Evolutionary conservation across 306 rosid genomes (phyloP).

Genomic region (Lablab purpureus): DNA sequence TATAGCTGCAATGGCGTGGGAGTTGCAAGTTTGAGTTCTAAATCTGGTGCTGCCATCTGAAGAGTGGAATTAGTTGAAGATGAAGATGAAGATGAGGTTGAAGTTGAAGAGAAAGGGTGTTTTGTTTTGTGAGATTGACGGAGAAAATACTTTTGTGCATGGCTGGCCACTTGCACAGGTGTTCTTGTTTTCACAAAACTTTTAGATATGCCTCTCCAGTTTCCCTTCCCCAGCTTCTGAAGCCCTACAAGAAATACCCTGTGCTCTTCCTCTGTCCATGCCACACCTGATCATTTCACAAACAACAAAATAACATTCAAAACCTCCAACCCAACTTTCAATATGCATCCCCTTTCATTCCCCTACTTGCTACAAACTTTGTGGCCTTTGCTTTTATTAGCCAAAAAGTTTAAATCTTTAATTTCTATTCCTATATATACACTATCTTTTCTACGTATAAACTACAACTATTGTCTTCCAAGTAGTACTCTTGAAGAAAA

Average conservation of each 20-base stretch:
- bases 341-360: neutral
- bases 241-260: slow-evolving; percentile 73
- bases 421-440: neutral
- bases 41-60: slow-evolving; percentile 49
- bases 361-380: neutral
- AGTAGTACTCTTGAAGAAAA: no score
- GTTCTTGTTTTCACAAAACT: slow-evolving; percentile 83
- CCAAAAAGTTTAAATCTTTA: neutral
- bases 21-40: slow-evolving; percentile 80
- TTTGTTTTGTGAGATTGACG: slow-evolving; percentile 61
- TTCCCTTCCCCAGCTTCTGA: slow-evolving; percentile 83
- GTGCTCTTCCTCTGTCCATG: slow-evolving; percentile 95
- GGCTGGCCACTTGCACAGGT: slow-evolving; percentile 93
- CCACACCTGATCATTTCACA: slow-evolving; percentile 58
- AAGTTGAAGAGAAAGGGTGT: slow-evolving; percentile 41
- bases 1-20: slow-evolving; percentile 52
- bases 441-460: no score
- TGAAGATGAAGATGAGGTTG: neutral
- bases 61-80: slow-evolving; percentile 27
- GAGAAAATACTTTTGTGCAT: slow-evolving; percentile 87
- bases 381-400: neutral
- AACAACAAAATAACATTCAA: no score
- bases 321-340: no score
- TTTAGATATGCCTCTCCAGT: slow-evolving; percentile 91
- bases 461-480: no score